phyloP scores from a whole-genome alignment of 116 monocot species.

The Zostera marina region DNA sequence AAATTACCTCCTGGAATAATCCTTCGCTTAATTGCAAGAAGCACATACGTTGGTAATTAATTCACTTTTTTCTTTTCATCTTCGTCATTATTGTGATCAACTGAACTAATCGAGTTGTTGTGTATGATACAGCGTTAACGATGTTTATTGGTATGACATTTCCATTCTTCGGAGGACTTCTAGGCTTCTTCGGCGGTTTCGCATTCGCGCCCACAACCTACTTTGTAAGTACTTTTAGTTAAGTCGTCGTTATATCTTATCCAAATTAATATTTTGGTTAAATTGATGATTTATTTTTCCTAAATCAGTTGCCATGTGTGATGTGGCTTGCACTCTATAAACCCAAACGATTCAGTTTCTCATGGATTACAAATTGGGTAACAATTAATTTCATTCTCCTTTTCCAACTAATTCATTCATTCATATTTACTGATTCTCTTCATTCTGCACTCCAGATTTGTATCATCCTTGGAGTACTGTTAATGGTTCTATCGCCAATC shows the following conservation, averaged over 20 bases:
- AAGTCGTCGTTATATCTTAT: too few relatives aligned
- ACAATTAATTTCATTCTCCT: neutral
- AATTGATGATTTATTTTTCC: too few relatives aligned
- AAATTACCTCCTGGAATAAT: constrained; percentile 9
- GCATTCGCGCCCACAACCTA: constrained; percentile 12
- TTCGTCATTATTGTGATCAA: neutral
- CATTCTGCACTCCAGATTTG: neutral
- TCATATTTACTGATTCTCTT: neutral
- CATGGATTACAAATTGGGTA: constrained; percentile 18
- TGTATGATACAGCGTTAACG: constrained; percentile 13
- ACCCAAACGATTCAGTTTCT: constrained; percentile 14
- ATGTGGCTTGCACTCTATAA: constrained; percentile 33
- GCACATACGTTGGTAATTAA: constrained; percentile 19
- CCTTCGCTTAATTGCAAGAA: constrained; percentile 11
- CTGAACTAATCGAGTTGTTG: neutral
- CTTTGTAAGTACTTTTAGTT: constrained; percentile 6
- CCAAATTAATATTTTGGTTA: too few relatives aligned
- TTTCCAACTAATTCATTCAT: neutral
- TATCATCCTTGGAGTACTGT: constrained; percentile 24
- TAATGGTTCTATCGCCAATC: constrained; percentile 40
- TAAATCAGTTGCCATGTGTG: constrained; percentile 42
- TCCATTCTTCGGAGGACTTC: constrained; percentile 10
- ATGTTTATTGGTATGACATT: constrained; percentile 14
- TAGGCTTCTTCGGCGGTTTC: constrained; percentile 17
- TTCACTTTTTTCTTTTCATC: too few relatives aligned